These are phyloP conservation scores for Eremomyces bilateralis DNA, from an alignment of 495 filamentous ascomycete genomes.

Conservation along the genomic window DNA sequence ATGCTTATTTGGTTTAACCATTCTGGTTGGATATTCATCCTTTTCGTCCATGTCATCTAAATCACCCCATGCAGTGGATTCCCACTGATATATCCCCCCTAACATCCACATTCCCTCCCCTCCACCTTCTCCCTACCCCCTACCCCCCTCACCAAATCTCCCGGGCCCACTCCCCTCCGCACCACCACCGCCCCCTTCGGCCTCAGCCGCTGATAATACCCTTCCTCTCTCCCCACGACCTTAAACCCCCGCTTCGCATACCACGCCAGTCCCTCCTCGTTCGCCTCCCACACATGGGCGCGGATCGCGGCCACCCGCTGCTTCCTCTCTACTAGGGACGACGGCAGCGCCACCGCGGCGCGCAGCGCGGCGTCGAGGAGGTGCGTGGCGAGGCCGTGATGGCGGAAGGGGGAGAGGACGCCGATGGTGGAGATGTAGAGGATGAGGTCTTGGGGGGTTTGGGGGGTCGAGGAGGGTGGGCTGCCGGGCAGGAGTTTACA, in stretches of 20 bases:
- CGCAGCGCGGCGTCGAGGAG: conserved; percentile 37
- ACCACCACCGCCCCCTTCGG: conserved; percentile 66
- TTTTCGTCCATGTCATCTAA: too few relatives aligned
- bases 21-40: too few relatives aligned
- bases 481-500: conserved; percentile 41
- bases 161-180: conserved; percentile 24
- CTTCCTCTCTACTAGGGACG: too few relatives aligned
- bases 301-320: conserved; percentile 41
- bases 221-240: conserved; percentile 30
- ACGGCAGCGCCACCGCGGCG: conserved; percentile 19
- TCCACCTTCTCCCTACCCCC: neutral
- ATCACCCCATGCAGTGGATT: too few relatives aligned
- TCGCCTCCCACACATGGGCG: conserved; percentile 89
- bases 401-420: conserved; percentile 63
- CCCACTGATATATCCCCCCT: too few relatives aligned
- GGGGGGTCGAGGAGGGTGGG: conserved; percentile 10
- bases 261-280: conserved; percentile 70
- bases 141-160: conserved; percentile 9
- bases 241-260: conserved; percentile 64
- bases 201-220: conserved; percentile 69
- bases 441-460: conserved; percentile 16
- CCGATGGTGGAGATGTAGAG: conserved; percentile 81
- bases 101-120: neutral
- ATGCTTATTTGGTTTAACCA: too few relatives aligned
- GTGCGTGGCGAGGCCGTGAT: conserved; percentile 54